Conservation (phyloP, 768 basidiomycete genomes). For the Xerocomus brunneocitrinus region DNA sequence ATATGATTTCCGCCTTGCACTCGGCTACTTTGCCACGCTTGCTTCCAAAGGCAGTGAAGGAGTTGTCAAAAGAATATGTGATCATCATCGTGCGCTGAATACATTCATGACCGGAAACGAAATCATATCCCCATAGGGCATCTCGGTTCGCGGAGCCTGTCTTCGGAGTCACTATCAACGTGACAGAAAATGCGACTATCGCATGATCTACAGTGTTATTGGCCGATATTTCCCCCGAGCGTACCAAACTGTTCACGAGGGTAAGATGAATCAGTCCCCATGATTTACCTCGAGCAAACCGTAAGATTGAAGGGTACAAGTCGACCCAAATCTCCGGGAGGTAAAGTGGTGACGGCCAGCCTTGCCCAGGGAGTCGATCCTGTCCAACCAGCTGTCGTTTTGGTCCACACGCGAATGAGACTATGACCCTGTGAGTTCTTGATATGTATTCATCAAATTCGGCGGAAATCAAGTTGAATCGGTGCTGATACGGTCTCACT, state of each 20-base stretch:
- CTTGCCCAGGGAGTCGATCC: neutral
- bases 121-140: neutral
- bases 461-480: neutral
- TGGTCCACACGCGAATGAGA: neutral
- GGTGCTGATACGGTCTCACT: neutral
- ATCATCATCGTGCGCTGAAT: too few species aligned
- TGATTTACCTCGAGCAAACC: neutral
- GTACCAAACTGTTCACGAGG: too few species aligned
- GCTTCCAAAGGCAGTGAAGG: neutral
- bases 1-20: too few species aligned
- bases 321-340: neutral
- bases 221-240: too few species aligned
- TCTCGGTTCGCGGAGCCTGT: neutral
- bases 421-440: neutral
- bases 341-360: neutral
- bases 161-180: too few species aligned
- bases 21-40: neutral
- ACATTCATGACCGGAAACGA: neutral
- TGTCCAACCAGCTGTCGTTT: neutral
- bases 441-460: neutral
- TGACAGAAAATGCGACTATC: too few species aligned
- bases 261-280: too few species aligned
- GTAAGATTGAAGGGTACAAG: too few species aligned
- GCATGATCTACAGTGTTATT: too few species aligned
- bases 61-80: too few species aligned